Evolutionary conservation across 192 early-diverging fungal species (phyloP).

Genomic region (Entomortierella lignicola): DNA sequence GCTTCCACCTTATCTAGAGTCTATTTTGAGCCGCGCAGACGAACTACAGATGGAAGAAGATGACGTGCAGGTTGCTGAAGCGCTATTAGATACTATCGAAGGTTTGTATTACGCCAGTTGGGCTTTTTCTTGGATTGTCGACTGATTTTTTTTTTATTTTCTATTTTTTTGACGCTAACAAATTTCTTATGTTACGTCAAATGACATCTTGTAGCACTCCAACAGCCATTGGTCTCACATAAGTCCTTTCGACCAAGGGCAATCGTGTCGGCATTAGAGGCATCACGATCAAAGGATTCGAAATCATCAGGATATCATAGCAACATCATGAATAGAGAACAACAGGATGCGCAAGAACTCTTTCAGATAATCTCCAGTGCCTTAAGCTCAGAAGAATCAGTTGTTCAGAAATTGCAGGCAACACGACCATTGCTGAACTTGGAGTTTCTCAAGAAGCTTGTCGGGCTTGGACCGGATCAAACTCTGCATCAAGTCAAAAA

Average conservation of each 20-base stretch:
- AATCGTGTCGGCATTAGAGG: slow-evolving; percentile 69
- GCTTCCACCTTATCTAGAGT: slow-evolving; percentile 56
- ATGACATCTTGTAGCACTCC: slow-evolving; percentile 38
- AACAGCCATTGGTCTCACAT: slow-evolving; percentile 40
- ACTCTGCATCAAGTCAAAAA: slow-evolving; percentile 27
- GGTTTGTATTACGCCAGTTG: slow-evolving; percentile 10
- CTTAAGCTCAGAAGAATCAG: slow-evolving; percentile 71
- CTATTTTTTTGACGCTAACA: background rate
- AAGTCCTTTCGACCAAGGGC: slow-evolving; percentile 69
- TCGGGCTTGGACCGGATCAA: slow-evolving; percentile 3
- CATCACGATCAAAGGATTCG: slow-evolving; percentile 36
- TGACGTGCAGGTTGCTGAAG: slow-evolving; percentile 37
- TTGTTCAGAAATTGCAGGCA: slow-evolving; percentile 16
- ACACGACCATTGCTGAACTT: slow-evolving; percentile 27
- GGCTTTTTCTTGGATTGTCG: background rate
- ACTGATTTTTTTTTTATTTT: slow-evolving; percentile 1
- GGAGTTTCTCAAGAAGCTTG: slow-evolving; percentile 30
- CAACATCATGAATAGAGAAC: slow-evolving; percentile 74
- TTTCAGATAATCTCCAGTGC: slow-evolving; percentile 83
- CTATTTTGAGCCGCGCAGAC: slow-evolving; percentile 29
- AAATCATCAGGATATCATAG: slow-evolving; percentile 55
- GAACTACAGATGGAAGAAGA: slow-evolving; percentile 24
- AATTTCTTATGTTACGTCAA: background rate
- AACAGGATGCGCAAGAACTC: slow-evolving; percentile 92
- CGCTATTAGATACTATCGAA: slow-evolving; percentile 47